Conservation (phyloP, 257 asterid species). For the Solanum lycopersicoides region DNA sequence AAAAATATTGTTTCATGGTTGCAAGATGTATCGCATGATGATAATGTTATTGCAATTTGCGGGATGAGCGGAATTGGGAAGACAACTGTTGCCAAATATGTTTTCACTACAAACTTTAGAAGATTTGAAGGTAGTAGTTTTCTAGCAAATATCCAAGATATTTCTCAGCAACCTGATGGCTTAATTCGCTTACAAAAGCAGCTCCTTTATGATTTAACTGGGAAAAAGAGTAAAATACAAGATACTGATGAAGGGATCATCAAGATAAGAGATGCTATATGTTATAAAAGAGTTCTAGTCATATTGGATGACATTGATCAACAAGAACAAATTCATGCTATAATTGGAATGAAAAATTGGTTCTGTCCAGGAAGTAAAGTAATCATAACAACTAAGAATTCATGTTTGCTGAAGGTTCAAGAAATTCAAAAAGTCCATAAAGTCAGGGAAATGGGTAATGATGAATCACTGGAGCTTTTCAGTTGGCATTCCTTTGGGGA, state of each 20-base stretch:
- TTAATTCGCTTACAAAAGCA: constrained; percentile 1
- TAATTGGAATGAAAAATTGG: not conserved
- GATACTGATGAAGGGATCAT: not conserved
- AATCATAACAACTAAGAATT: not conserved
- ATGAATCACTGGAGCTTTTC: not conserved
- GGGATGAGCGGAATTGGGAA: not conserved
- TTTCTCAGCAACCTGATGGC: not conserved
- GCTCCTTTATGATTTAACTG: not conserved
- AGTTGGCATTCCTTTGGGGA: not conserved
- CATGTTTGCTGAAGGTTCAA: not conserved
- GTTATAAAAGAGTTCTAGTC: not conserved
- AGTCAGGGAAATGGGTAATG: not conserved
- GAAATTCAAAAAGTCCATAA: not conserved
- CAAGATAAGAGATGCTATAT: not conserved
- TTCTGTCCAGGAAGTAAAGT: not conserved
- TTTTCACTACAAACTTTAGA: not conserved
- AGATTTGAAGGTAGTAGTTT: not conserved
- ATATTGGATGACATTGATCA: not conserved
- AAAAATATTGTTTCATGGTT: not conserved
- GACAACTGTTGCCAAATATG: not conserved
- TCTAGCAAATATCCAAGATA: not conserved
- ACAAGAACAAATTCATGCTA: not conserved
- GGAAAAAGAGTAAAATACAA: not conserved
- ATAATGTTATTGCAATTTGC: not conserved
- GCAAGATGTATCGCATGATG: not conserved